Evolutionary conservation across 495 filamentous ascomycete genomes (phyloP), one percentile per base, ranked within the genome.

Genomic region (Penicillium antarcticum): DNA sequence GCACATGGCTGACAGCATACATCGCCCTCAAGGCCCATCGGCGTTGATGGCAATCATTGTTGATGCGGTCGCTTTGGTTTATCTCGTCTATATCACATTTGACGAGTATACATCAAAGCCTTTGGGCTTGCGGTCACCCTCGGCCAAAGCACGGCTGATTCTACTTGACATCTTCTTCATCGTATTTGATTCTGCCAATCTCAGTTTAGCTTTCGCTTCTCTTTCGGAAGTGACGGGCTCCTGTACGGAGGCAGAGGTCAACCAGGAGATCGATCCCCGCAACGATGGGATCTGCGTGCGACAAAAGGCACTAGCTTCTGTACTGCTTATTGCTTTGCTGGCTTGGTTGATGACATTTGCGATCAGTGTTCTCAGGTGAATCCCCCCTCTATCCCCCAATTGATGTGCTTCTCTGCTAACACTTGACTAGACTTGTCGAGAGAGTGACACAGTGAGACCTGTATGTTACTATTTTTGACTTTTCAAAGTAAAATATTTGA

Each of bases 31-130:
- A 58, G 79, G 84, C 13, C 81, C 91, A 4, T 92, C 91, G 19
- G 86, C 89, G 10, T 80, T 87, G 42, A 91, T 98, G 74, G 94
- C 94, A 36, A 87, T 97, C 56, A 83, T 91, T 37, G 87, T 97
- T 26, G 92, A 97, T 68, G 84, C 84, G 11, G 77, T 97, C 3
- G 95, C 95, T 6, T 75, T 97, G 48, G 82, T 92, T 35, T 98
- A 97, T 67, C 80, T 94, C 31, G 62, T 89, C 43, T 97, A 96
- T 67, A 92, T 98, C 67, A 95, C 91, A 2, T 96, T 86, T 69
- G 94, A 98, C 65, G 94, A 98, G 69, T 97, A 96, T 68, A 92
- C 89, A 4, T 85, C 89, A 14, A 95, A 96, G 62, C 94, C 94
- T 4, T 73, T 98, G 29, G 94, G 94, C 5, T 73, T 98, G 48